Percentiles rank a stretch among this genome's conserved stretches.
These are phyloP conservation scores for Malbranchea cinnamomea DNA, from an alignment of 2,329 filamentous ascomycete species.

Conservation along the genomic window DNA sequence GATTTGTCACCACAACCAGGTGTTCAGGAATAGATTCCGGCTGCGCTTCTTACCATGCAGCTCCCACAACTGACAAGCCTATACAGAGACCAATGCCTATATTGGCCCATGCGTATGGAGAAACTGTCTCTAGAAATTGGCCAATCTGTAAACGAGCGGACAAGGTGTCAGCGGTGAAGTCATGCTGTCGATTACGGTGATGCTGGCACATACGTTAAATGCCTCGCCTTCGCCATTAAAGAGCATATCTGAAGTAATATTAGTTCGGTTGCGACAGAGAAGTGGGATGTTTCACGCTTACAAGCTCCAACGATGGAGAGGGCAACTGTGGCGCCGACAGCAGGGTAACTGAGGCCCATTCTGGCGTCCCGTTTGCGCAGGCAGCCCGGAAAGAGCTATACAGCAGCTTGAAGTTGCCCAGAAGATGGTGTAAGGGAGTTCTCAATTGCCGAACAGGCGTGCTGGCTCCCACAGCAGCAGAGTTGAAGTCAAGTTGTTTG, in stretches of 20 bases:
- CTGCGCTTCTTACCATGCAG: conserved; percentile 82
- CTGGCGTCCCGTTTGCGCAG: conserved; percentile 15
- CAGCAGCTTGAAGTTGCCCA: conserved; percentile 1
- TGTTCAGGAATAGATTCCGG: too few relatives aligned
- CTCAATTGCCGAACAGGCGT: background rate
- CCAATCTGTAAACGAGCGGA: conserved; percentile 47
- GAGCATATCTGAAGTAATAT: conserved; percentile 64
- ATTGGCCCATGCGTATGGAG: conserved; percentile 85
- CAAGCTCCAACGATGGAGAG: conserved; percentile 63
- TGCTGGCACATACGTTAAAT: conserved; percentile 58
- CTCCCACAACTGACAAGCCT: conserved; percentile 87
- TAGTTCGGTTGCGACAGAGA: conserved; percentile 9
- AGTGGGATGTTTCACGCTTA: conserved; percentile 34
- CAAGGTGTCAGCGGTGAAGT: too few relatives aligned
- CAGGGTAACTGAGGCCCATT: conserved; percentile 62
- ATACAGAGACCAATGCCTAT: conserved; percentile 89
- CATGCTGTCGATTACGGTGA: too few relatives aligned
- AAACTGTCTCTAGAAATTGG: conserved; percentile 83
- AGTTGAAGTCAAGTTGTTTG: background rate
- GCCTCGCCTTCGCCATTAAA: conserved; percentile 91
- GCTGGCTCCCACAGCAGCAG: conserved; percentile 4
- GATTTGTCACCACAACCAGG: background rate
- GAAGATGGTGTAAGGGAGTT: background rate
- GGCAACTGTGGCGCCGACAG: conserved; percentile 52
- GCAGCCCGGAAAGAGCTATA: conserved; percentile 8